Conservation (phyloP, 768 basidiomycete genomes). For the Asterophora parasitica region DNA sequence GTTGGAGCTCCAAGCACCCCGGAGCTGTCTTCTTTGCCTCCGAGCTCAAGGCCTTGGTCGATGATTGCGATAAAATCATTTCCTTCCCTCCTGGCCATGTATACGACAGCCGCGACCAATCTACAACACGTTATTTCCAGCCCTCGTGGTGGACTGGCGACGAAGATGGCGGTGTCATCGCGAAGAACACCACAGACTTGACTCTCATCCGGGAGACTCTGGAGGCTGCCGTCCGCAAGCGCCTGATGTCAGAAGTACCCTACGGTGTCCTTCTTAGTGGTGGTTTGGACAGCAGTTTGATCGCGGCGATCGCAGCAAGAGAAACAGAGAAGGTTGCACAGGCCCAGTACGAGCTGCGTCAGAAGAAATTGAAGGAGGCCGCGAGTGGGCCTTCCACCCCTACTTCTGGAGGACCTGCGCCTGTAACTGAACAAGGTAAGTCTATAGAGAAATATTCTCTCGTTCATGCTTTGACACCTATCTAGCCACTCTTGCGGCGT, state of each 20-base stretch:
- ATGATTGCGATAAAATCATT: constrained; percentile 92
- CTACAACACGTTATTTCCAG: constrained; percentile 78
- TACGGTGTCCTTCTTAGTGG: constrained; percentile 96
- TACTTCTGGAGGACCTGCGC: constrained; percentile 21
- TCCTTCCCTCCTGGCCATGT: constrained; percentile 97
- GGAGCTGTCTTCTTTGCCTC: constrained; percentile 90
- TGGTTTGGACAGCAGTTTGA: constrained; percentile 92
- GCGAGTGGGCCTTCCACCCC: constrained; percentile 58
- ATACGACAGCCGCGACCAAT: constrained; percentile 79
- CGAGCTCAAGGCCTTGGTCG: constrained; percentile 86
- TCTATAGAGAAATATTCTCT: neutral
- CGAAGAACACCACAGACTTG: constrained; percentile 59
- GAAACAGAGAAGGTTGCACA: constrained; percentile 91
- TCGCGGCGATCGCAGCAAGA: constrained; percentile 89
- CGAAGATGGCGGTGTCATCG: constrained; percentile 53
- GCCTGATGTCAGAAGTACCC: constrained; percentile 97
- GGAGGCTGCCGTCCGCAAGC: constrained; percentile 89
- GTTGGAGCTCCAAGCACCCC: constrained; percentile 81
- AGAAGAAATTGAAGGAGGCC: constrained; percentile 49
- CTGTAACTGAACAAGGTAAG: constrained; percentile 53
- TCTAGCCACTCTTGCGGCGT: constrained; percentile 70
- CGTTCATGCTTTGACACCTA: constrained; percentile 2
- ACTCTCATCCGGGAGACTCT: constrained; percentile 72
- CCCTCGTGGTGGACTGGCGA: constrained; percentile 93
- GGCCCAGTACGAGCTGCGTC: constrained; percentile 70